Percentiles rank a stretch among this genome's conserved stretches.
These are phyloP conservation scores for Olyra latifolia DNA, from an alignment of 176 grass and related monocot genomes.

Conservation along the genomic window DNA sequence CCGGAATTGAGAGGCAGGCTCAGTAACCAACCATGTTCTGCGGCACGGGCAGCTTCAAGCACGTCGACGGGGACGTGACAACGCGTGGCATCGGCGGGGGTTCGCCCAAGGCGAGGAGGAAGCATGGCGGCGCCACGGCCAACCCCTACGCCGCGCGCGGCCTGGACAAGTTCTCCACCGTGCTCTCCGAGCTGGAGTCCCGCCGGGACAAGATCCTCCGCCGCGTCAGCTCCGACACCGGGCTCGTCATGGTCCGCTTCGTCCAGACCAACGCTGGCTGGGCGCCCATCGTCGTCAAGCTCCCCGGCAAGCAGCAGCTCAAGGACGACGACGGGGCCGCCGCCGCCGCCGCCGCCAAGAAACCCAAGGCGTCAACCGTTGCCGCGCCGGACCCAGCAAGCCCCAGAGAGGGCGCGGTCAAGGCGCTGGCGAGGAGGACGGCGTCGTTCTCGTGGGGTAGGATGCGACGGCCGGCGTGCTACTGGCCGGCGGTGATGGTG, in stretches of 20 bases:
- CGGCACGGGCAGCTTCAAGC: conserved; percentile 56
- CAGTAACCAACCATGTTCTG: conserved; percentile 43
- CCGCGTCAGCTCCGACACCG: conserved; percentile 29
- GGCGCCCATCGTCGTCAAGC: conserved; percentile 60
- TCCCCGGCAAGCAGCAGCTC: conserved; percentile 17
- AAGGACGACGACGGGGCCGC: background rate
- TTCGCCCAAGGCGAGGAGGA: conserved; percentile 28
- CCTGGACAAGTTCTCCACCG: conserved; percentile 76
- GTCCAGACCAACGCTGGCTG: conserved; percentile 52
- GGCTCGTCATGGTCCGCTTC: conserved; percentile 58
- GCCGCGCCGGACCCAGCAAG: background rate
- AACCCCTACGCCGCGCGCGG: conserved; percentile 64
- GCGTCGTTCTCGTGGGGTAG: conserved; percentile 17
- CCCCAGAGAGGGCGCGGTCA: background rate
- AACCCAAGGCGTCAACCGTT: background rate
- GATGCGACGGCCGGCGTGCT: conserved; percentile 28
- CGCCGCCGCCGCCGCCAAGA: background rate
- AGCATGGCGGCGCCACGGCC: conserved; percentile 29
- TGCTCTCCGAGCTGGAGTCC: conserved; percentile 62
- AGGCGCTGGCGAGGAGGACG: background rate
- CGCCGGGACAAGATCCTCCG: conserved; percentile 57
- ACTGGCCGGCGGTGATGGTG: conserved; percentile 56
- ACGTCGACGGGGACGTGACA: conserved; percentile 34
- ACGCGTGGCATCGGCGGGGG: background rate
- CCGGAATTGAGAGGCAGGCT: background rate